Base-by-base conservation (phyloP, 768 basidiomycete species). In the Lactifluus subvellereus region DNA sequence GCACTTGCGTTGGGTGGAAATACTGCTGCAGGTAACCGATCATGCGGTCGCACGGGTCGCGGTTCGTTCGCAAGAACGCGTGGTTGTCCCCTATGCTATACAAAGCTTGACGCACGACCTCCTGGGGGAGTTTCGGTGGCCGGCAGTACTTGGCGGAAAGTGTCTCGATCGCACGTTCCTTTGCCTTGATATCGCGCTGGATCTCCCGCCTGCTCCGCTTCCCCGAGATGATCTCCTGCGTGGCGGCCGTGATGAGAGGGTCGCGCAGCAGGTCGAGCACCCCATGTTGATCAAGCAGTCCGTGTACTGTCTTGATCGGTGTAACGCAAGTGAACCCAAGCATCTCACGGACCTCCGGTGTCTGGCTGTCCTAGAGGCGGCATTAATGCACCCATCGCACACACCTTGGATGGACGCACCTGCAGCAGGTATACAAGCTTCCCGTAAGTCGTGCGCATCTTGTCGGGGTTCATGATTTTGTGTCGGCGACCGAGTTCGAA, bases 391-490 rank as follows among this genome's bases (percentile, higher is more conserved):
- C 53, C 14, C 9, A 14, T 42, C 3, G 54, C 49, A 42, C 47
- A 33, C 49, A 22, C 5, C 53, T 6, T 9, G 35, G 30, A 49
- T 2, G 16, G 43, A 70, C 78, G 67, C 65, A 88, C 89, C 82
- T 91, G 89, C 38, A 92, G 80, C 59, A 93, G 76, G 73, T 92
- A 93, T 38, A 92, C 85, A 62, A 93, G 75, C 70, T 93, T 93
- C 10, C 91, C 91, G 64, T 94, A 94, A 8, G 89, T 93, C 33
- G 88, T 85, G 30, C 91, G 82, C 91, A 93, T 92, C 69, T 92
- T 92, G 71, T 93, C 91, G 0, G 91, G 91, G 68, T 93, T 94
- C 89, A 89, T 91, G 70, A 94, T 93, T 73, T 93, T 93, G 71
- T 92, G 89, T 61, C 91, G 80, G 54, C 90, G 78, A 20, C 91